These are phyloP conservation scores for Blastocystis sp. DNA, from an alignment of 352 stramenopile species.

Conservation along the genomic window DNA sequence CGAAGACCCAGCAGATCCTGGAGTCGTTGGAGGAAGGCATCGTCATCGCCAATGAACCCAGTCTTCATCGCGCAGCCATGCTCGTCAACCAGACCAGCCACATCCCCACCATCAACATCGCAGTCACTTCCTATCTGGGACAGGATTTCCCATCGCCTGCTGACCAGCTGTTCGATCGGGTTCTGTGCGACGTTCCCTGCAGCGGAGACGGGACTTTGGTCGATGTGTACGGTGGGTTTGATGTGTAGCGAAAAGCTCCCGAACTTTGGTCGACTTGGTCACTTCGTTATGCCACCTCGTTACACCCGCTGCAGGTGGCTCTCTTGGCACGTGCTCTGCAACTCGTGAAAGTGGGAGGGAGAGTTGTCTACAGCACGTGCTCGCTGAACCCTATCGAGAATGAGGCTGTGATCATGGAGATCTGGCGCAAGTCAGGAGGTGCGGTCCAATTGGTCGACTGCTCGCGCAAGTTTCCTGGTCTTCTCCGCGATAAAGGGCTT, in stretches of 20 bases:
- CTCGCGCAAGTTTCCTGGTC: conserved; percentile 66
- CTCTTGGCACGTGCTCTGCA: conserved; percentile 78
- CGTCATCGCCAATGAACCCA: conserved; percentile 90
- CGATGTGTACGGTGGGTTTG: not conserved
- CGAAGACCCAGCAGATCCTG: conserved; percentile 95
- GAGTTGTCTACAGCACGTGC: conserved; percentile 92
- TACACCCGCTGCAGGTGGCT: conserved; percentile 87
- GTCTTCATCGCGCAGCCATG: conserved; percentile 94
- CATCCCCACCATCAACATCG: conserved; percentile 76
- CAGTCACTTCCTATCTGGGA: conserved; percentile 89
- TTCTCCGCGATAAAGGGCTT: conserved; percentile 79
- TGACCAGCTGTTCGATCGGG: conserved; percentile 76
- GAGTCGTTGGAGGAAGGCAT: conserved; percentile 77
- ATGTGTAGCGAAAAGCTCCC: conserved; percentile 83
- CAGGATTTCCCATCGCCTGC: conserved; percentile 84
- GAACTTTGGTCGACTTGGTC: conserved; percentile 87
- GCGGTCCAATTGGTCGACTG: conserved; percentile 83
- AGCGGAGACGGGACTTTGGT: conserved; percentile 89
- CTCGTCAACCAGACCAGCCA: conserved; percentile 79
- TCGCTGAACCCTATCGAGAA: conserved; percentile 98
- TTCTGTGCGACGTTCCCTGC: conserved; percentile 96
- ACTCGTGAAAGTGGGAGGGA: conserved; percentile 71
- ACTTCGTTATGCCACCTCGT: conserved; percentile 75
- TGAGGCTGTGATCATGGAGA: conserved; percentile 90
- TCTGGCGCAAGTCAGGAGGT: conserved; percentile 82